A percentile compares a stretch with the other conserved stretches of the same genome.
phyloP scores from a whole-genome alignment of 495 filamentous ascomycete species.

The Penicillium pancosmium region DNA sequence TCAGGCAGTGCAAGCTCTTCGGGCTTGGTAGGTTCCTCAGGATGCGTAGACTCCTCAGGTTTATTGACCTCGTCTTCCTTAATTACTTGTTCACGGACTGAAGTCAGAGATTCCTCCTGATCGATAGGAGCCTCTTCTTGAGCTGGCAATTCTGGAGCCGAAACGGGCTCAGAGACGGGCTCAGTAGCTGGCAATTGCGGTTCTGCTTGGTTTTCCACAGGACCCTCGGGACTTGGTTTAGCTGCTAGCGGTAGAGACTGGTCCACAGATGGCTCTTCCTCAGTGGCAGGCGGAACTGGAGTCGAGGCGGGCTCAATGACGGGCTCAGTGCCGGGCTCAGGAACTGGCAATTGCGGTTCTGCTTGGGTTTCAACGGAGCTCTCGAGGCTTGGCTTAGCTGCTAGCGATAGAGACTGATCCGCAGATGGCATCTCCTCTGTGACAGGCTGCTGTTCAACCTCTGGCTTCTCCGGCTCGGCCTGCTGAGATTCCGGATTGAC shows the following conservation, averaged over 20 bases:
- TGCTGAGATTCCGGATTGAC: conserved; percentile 15
- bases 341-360: neutral
- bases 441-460: conserved; percentile 4
- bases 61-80: no score
- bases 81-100: no score
- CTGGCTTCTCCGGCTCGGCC: conserved; percentile 9
- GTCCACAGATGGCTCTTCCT: neutral
- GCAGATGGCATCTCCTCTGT: conserved; percentile 2
- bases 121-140: neutral
- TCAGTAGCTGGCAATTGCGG: neutral
- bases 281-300: neutral
- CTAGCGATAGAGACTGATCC: neutral
- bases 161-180: neutral
- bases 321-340: neutral
- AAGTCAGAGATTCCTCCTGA: no score
- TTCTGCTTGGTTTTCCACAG: neutral
- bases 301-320: neutral
- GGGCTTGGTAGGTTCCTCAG: neutral
- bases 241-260: neutral
- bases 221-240: neutral
- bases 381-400: neutral
- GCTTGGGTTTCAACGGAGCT: neutral
- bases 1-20: no score
- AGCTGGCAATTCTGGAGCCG: neutral
- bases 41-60: neutral